Percentiles rank a stretch among this genome's conserved stretches.
Evolutionary conservation across 805 yeast genomes (phyloP).

Genomic region (Myxozyma neotropica): DNA sequence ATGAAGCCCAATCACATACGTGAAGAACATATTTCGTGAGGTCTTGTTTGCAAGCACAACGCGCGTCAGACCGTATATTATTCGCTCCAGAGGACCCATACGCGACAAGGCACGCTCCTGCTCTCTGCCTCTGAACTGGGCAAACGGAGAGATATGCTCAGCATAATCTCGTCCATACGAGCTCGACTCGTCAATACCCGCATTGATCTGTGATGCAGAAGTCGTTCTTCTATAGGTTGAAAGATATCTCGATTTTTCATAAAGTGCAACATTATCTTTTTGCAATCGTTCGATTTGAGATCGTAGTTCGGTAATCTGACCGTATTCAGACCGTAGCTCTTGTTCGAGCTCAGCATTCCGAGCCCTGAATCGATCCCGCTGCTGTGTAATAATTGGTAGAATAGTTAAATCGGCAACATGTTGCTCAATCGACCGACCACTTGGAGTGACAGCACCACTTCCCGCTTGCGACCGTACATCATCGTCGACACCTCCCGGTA

Average conservation of each 20-base stretch:
- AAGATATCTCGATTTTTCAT: constrained; percentile 59
- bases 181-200: constrained; percentile 38
- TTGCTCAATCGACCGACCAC: constrained; percentile 24
- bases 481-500: constrained; percentile 15
- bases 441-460: constrained; percentile 12
- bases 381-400: constrained; percentile 87
- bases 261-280: constrained; percentile 73
- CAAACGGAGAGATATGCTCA: constrained; percentile 78
- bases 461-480: constrained; percentile 9
- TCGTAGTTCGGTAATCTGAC: constrained; percentile 60
- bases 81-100: constrained; percentile 74
- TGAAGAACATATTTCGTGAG: constrained; percentile 70
- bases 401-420: constrained; percentile 44
- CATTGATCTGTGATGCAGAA: constrained; percentile 23
- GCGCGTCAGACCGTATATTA: constrained; percentile 72
- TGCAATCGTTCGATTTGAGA: constrained; percentile 66
- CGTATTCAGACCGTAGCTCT: constrained; percentile 63
- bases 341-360: constrained; percentile 82
- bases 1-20: constrained; percentile 76
- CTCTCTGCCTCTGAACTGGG: constrained; percentile 76
- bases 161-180: constrained; percentile 69
- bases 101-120: constrained; percentile 71
- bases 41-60: constrained; percentile 73
- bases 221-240: constrained; percentile 35
- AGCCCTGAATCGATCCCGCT: constrained; percentile 89